These are phyloP conservation scores for Aulographum hederae DNA, from an alignment of 2,329 filamentous ascomycete genomes.

Conservation along the genomic window DNA sequence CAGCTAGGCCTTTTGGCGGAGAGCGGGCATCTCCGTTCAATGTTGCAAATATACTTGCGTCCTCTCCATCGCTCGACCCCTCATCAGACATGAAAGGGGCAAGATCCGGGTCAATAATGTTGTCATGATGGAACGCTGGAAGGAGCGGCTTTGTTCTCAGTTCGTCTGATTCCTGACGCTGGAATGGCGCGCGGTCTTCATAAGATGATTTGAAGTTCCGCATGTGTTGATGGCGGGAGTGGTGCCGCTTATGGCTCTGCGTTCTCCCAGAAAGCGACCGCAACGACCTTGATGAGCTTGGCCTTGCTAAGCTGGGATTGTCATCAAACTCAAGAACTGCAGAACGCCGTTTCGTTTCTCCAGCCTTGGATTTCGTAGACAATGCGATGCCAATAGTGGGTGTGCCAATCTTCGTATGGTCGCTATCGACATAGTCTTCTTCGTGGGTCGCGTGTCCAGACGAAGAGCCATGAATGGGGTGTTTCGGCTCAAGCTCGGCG, in stretches of 20 bases:
- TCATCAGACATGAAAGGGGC: conserved; percentile 91
- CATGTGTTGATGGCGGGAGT: conserved; percentile 67
- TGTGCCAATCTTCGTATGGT: conserved; percentile 26
- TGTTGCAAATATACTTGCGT: conserved; percentile 65
- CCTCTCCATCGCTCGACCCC: conserved; percentile 82
- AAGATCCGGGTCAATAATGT: conserved; percentile 92
- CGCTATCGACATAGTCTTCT: conserved; percentile 11
- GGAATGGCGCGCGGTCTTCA: conserved; percentile 78
- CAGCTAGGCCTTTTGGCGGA: conserved; percentile 47
- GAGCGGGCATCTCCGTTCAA: conserved; percentile 43
- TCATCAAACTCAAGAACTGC: conserved; percentile 80
- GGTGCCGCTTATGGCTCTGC: conserved; percentile 68
- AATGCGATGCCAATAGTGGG: conserved; percentile 49
- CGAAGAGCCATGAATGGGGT: neutral
- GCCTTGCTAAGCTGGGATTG: conserved; percentile 60
- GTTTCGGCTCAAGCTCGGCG: too few relatives aligned
- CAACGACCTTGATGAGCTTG: conserved; percentile 81
- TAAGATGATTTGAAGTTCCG: conserved; percentile 52
- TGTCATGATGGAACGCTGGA: conserved; percentile 93
- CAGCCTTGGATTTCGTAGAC: conserved; percentile 45
- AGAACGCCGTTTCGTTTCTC: conserved; percentile 67
- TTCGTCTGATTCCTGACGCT: conserved; percentile 53
- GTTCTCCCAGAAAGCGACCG: conserved; percentile 55
- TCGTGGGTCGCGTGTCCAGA: conserved; percentile 10
- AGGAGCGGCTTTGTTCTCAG: conserved; percentile 42